A percentile compares a stretch with the other conserved stretches of the same genome.
phyloP scores from a whole-genome alignment of 768 basidiomycete species.

The Suillus clintonianus region DNA sequence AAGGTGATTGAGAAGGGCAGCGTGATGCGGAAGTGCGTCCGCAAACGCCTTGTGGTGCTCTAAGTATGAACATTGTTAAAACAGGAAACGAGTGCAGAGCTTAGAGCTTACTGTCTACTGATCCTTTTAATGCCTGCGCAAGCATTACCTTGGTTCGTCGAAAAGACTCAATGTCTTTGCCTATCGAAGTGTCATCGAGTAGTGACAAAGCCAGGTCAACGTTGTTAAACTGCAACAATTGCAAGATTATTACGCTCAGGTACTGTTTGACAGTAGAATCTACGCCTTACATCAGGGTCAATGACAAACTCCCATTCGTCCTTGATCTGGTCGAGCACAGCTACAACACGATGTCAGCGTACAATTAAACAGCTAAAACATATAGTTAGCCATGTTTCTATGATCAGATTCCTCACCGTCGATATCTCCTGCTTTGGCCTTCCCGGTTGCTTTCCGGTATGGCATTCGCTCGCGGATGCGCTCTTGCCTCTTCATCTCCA shows the following conservation, averaged over 20 bases:
- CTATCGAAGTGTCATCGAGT: conserved; percentile 71
- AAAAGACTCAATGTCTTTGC: conserved; percentile 79
- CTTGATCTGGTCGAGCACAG: conserved; percentile 81
- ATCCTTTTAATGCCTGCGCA: conserved; percentile 79
- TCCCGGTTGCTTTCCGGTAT: conserved; percentile 52
- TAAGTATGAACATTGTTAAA: conserved; percentile 29
- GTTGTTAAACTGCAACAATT: conserved; percentile 74
- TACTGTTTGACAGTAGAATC: neutral
- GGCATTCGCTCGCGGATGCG: conserved; percentile 70
- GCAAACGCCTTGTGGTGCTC: conserved; percentile 95
- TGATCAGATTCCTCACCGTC: conserved; percentile 58
- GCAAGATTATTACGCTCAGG: conserved; percentile 10
- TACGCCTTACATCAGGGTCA: conserved; percentile 67
- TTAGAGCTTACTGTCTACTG: conserved; percentile 74
- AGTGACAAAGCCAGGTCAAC: conserved; percentile 92
- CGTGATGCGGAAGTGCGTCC: conserved; percentile 90
- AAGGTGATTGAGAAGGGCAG: conserved; percentile 73
- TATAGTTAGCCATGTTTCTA: neutral
- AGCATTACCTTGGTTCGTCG: conserved; percentile 74
- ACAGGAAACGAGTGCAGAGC: conserved; percentile 1
- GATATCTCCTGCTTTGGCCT: conserved; percentile 74
- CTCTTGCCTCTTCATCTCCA: conserved; percentile 66
- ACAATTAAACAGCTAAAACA: neutral
- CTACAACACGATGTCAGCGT: conserved; percentile 37
- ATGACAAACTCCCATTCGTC: conserved; percentile 91